phyloP scores from a whole-genome alignment of 441 rosid species.

The Syzygium malaccense region DNA sequence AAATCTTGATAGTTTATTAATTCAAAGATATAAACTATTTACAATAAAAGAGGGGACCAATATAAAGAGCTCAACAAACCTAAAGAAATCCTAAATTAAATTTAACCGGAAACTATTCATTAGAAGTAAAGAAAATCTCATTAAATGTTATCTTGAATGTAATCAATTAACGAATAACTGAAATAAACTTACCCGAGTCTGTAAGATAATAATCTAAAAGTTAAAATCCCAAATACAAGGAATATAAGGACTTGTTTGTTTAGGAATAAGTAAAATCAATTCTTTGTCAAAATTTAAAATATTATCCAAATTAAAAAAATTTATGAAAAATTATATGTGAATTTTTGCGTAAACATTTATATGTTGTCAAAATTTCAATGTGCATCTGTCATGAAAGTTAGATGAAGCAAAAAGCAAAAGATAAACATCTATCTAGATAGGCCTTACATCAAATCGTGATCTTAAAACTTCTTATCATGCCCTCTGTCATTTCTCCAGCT shows the following conservation, averaged over 20 bases:
- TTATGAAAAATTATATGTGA: background rate
- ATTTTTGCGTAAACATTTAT: background rate
- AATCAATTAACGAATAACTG: background rate
- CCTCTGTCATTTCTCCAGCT: background rate
- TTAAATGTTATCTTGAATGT: background rate
- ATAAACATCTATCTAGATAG: background rate
- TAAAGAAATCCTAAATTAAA: background rate
- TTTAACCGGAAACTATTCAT: background rate
- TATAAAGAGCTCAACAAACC: background rate
- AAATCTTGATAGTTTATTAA: background rate
- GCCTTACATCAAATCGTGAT: background rate
- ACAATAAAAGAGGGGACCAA: background rate
- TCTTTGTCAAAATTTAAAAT: background rate
- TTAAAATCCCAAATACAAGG: background rate
- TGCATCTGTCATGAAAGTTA: background rate
- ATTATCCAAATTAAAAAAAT: background rate
- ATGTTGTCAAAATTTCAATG: background rate
- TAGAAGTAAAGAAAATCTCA: background rate
- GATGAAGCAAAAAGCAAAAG: background rate
- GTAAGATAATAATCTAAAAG: background rate
- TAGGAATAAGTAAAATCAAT: background rate
- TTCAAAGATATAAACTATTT: background rate
- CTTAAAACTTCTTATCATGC: background rate
- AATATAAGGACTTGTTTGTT: background rate
- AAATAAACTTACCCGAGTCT: background rate